These are phyloP conservation scores for Suillus brevipes DNA, from an alignment of 768 basidiomycete species.

Conservation along the genomic window DNA sequence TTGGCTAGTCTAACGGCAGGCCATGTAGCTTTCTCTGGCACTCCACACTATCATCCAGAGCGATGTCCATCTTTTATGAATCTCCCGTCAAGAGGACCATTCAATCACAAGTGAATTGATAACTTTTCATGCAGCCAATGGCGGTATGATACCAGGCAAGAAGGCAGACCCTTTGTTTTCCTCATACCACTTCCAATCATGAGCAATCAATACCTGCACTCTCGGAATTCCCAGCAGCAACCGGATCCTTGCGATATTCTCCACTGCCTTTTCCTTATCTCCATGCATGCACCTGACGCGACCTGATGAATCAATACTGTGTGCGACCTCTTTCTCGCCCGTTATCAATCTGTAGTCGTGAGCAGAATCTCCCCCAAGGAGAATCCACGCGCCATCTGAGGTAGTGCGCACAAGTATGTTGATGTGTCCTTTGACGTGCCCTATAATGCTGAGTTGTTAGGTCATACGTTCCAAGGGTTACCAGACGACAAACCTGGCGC, in stretches of 20 bases:
- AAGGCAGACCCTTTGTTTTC: slow-evolving; percentile 45
- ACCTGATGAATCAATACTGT: slow-evolving; percentile 16
- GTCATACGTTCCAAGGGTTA: background rate
- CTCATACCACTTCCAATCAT: slow-evolving; percentile 54
- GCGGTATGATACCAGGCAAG: slow-evolving; percentile 23
- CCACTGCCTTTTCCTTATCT: slow-evolving; percentile 43
- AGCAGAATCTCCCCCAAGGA: slow-evolving; percentile 52
- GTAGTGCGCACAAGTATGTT: slow-evolving; percentile 52
- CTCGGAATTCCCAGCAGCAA: slow-evolving; percentile 37
- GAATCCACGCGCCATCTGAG: slow-evolving; percentile 51
- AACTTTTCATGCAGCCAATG: background rate
- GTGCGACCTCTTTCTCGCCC: slow-evolving; percentile 40
- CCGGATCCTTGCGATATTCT: slow-evolving; percentile 42
- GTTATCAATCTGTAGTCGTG: slow-evolving; percentile 51
- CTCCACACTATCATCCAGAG: background rate
- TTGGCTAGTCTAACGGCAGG: no score
- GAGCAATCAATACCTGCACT: slow-evolving; percentile 51
- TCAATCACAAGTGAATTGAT: background rate
- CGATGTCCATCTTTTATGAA: background rate
- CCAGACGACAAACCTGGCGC: slow-evolving; percentile 35
- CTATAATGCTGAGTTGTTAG: background rate
- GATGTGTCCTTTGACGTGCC: slow-evolving; percentile 54
- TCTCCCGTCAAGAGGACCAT: background rate
- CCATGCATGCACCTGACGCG: slow-evolving; percentile 42
- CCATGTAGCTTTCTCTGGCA: background rate